phyloP scores from a whole-genome alignment of 257 asterid genomes.

The Forsythia viridissima region DNA sequence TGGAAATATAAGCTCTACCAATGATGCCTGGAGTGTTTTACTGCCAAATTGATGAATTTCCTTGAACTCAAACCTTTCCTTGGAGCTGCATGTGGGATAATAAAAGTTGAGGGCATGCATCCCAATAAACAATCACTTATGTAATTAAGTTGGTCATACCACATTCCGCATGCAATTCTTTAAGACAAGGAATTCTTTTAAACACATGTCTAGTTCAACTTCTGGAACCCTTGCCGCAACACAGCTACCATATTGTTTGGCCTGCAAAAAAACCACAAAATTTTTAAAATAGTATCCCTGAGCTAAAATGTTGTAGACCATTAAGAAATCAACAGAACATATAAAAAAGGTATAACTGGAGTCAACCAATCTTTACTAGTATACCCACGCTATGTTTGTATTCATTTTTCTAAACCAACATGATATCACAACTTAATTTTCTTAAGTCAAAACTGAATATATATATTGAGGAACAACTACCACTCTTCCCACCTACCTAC shows the following conservation, averaged over 20 bases:
- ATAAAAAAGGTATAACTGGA: not conserved
- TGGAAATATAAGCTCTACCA: conserved; percentile 23
- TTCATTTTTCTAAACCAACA: not conserved
- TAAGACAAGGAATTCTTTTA: conserved; percentile 69
- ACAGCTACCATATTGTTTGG: conserved; percentile 80
- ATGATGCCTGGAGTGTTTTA: conserved; percentile 22
- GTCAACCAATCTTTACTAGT: not conserved
- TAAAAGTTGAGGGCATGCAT: conserved; percentile 6
- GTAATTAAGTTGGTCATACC: conserved; percentile 44
- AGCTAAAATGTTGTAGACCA: not conserved
- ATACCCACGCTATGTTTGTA: not conserved
- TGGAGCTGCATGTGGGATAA: conserved; percentile 45
- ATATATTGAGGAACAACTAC: not conserved
- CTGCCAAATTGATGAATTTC: conserved; percentile 22
- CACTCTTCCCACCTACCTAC: not conserved
- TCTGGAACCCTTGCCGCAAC: conserved; percentile 81
- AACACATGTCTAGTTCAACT: conserved; percentile 82
- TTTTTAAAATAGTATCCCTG: not conserved
- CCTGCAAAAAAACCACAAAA: conserved; percentile 42
- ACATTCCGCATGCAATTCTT: conserved; percentile 79
- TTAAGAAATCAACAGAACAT: not conserved
- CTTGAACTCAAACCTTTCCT: conserved; percentile 51
- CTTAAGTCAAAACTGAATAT: not conserved
- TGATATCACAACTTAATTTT: not conserved
- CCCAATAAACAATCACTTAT: conserved; percentile 9